Percentiles rank a stretch among this genome's conserved stretches.
phyloP scores from a whole-genome alignment of 371 early-diverging fungal genomes.

The Rhizopus delemar region DNA sequence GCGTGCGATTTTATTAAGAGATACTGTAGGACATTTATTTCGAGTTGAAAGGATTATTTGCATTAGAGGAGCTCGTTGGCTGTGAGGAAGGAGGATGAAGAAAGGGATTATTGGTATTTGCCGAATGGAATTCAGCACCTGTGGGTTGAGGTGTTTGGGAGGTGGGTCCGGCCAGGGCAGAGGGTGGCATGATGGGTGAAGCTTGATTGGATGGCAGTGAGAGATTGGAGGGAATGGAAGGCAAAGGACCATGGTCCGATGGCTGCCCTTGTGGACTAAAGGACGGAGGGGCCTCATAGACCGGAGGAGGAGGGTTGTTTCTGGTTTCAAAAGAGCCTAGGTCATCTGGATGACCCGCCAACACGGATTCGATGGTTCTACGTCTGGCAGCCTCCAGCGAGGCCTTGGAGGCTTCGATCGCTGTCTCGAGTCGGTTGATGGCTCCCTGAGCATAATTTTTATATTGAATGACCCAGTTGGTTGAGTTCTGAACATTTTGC shows the following conservation, averaged over 20 bases:
- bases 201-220: not conserved
- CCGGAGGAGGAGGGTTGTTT: conserved; percentile 23
- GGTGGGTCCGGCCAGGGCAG: too few species aligned
- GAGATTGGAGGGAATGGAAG: not conserved
- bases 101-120: not conserved
- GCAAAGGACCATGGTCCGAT: not conserved
- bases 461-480: conserved; percentile 27
- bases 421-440: conserved; percentile 7
- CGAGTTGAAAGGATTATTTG: not conserved
- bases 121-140: too few species aligned
- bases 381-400: conserved; percentile 15
- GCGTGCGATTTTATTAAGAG: too few species aligned
- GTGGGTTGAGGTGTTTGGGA: too few species aligned
- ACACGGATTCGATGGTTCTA: conserved; percentile 18
- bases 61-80: not conserved
- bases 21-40: not conserved
- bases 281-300: conserved; percentile 26
- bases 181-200: too few species aligned
- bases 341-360: conserved; percentile 10
- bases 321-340: not conserved
- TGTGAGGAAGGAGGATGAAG: not conserved
- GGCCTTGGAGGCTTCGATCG: conserved; percentile 4
- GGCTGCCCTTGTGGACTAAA: not conserved
- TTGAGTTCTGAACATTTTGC: conserved; percentile 23
- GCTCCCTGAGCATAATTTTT: conserved; percentile 24